Evolutionary conservation across 768 basidiomycete genomes (phyloP).

Genomic region (Leccinum pellstonianum): DNA sequence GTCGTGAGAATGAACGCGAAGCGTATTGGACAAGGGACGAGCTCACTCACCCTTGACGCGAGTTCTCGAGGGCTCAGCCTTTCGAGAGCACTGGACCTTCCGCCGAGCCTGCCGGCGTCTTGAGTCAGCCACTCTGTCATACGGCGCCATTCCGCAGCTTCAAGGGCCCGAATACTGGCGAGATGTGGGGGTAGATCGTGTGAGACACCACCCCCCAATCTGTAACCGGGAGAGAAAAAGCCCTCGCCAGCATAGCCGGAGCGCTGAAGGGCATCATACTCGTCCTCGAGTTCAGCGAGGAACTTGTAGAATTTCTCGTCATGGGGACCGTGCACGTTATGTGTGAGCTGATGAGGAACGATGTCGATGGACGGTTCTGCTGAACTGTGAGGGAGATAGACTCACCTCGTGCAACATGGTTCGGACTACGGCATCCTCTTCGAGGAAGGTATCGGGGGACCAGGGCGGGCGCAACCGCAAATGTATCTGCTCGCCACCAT

Average conservation of each 20-base stretch:
- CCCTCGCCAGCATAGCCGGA: conserved; percentile 91
- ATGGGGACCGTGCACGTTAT: conserved; percentile 87
- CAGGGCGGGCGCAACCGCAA: conserved; percentile 75
- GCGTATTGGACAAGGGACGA: conserved; percentile 42
- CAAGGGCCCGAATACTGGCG: conserved; percentile 65
- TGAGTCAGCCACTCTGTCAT: conserved; percentile 45
- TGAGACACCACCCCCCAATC: conserved; percentile 65
- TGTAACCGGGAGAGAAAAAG: conserved; percentile 73
- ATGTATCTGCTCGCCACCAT: conserved; percentile 79
- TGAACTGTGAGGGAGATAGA: neutral
- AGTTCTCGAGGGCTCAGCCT: conserved; percentile 66
- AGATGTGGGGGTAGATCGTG: conserved; percentile 67
- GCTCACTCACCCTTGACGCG: conserved; percentile 46
- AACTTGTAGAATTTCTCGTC: conserved; percentile 82
- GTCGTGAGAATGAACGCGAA: conserved; percentile 2
- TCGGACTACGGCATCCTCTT: conserved; percentile 70
- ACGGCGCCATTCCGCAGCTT: conserved; percentile 76
- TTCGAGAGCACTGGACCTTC: conserved; percentile 38
- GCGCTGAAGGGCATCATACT: conserved; percentile 75
- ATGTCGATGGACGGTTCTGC: neutral
- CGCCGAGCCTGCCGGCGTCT: conserved; percentile 60
- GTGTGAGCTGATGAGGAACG: conserved; percentile 60
- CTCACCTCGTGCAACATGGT: conserved; percentile 90
- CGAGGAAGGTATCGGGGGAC: conserved; percentile 66
- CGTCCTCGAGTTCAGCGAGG: conserved; percentile 72